Percentiles rank a stretch among this genome's conserved stretches.
Conservation (phyloP, 73 alveolate species). For the Tetrahymena malaccensis region DNA sequence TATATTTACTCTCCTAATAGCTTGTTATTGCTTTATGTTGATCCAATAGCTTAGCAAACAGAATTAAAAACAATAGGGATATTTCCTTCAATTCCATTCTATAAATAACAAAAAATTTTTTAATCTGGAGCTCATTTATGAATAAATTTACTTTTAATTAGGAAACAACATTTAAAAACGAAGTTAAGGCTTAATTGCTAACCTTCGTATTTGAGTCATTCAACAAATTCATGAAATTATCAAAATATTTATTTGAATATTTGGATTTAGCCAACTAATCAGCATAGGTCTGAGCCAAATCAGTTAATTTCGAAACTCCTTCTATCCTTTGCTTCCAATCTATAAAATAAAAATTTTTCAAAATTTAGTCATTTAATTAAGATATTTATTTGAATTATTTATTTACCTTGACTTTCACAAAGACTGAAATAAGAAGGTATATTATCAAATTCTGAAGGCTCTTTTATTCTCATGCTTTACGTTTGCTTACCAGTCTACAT, state of each 20-base stretch:
- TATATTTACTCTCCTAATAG: background rate
- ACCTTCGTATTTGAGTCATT: slow-evolving; percentile 29
- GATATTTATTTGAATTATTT: background rate
- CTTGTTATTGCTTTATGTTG: background rate
- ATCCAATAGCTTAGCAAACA: background rate
- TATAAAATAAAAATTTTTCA: background rate
- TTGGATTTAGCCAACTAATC: slow-evolving; percentile 2
- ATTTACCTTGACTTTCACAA: background rate
- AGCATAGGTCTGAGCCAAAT: slow-evolving; percentile 6
- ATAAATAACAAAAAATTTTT: background rate
- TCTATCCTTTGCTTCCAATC: slow-evolving; percentile 34
- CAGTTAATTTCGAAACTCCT: slow-evolving; percentile 4
- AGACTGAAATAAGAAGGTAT: slow-evolving; percentile 5
- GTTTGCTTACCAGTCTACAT: slow-evolving; percentile 9
- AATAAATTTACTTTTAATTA: slow-evolving; percentile 3
- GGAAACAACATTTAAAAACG: slow-evolving; percentile 2
- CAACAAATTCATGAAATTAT: background rate
- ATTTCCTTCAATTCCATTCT: background rate
- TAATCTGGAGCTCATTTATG: background rate
- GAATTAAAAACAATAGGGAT: background rate
- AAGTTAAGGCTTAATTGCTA: slow-evolving; percentile 2
- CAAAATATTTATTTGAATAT: slow-evolving; percentile 23
- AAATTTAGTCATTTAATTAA: background rate
- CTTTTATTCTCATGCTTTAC: background rate
- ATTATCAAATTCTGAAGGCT: slow-evolving; percentile 14